Evolutionary conservation across 768 basidiomycete species (phyloP).

Genomic region (Suillus americanus): DNA sequence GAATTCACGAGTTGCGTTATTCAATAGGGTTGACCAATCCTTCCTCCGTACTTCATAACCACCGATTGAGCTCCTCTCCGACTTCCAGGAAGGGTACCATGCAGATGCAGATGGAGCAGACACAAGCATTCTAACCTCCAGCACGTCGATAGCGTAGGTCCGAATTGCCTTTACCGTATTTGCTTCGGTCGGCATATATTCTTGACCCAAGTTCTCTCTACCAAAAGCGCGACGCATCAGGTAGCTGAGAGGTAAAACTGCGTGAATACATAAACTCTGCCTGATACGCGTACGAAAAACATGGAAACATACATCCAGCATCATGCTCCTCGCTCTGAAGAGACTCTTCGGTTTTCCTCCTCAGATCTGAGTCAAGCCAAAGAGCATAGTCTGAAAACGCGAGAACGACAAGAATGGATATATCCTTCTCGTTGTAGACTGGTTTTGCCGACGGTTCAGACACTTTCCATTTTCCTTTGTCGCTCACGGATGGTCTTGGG

Average conservation of each 20-base stretch:
- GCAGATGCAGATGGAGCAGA: constrained; percentile 39
- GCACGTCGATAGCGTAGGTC: constrained; percentile 37
- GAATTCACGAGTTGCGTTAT: constrained; percentile 24
- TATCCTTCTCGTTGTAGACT: constrained; percentile 40
- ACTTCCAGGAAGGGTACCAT: constrained; percentile 35
- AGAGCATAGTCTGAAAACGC: constrained; percentile 71
- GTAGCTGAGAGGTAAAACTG: constrained; percentile 62
- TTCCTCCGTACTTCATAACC: constrained; percentile 68
- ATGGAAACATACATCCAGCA: constrained; percentile 50
- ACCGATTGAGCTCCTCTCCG: constrained; percentile 36
- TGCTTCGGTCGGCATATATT: constrained; percentile 37
- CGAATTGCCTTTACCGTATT: constrained; percentile 61
- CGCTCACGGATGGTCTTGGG: constrained; percentile 8
- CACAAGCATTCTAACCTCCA: constrained; percentile 67
- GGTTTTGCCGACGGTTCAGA: constrained; percentile 18
- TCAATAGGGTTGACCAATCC: constrained; percentile 35
- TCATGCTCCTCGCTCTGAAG: constrained; percentile 18
- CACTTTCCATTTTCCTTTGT: constrained; percentile 28
- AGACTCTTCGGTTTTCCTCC: constrained; percentile 43
- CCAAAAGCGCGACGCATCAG: constrained; percentile 42
- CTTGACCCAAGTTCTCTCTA: constrained; percentile 19
- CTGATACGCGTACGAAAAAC: constrained; percentile 1
- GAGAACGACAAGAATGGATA: constrained; percentile 49
- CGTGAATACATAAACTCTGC: constrained; percentile 16
- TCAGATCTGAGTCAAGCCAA: constrained; percentile 61